Conservation (phyloP, 306 rosid genomes). For the Sophora flavescens region DNA sequence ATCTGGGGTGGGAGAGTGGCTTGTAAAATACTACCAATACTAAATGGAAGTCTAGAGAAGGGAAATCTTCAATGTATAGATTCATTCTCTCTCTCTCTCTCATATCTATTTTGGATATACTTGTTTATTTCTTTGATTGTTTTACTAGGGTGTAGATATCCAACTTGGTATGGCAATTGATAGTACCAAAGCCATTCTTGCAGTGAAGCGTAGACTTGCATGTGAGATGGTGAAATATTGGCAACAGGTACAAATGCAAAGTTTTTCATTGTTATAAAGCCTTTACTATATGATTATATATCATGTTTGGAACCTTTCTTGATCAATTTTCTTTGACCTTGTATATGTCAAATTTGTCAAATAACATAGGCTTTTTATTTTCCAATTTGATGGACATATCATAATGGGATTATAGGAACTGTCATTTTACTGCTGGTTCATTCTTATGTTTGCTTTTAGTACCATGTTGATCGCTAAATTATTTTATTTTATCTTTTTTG, state of each 20-base stretch:
- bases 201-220: slow-evolving; percentile 99
- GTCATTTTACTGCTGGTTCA: slow-evolving; percentile 17
- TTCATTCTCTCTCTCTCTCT: slow-evolving; percentile 16
- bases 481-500: neutral
- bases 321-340: neutral
- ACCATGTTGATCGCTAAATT: slow-evolving; percentile 11
- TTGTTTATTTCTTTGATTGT: slow-evolving; percentile 36
- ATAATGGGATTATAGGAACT: neutral
- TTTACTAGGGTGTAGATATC: slow-evolving; percentile 85
- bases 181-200: slow-evolving; percentile 96
- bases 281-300: neutral
- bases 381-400: slow-evolving; percentile 18
- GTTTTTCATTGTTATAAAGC: slow-evolving; percentile 11
- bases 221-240: slow-evolving; percentile 99
- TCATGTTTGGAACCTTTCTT: neutral
- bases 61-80: slow-evolving; percentile 3
- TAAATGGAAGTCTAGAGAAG: slow-evolving; percentile 15
- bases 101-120: slow-evolving; percentile 18
- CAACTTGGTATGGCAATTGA: slow-evolving; percentile 98
- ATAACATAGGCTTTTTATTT: neutral
- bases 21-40: slow-evolving; percentile 14
- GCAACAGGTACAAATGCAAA: slow-evolving; percentile 79
- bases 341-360: neutral
- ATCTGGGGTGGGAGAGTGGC: neutral
- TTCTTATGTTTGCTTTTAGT: slow-evolving; percentile 24